Evolutionary conservation across 75 land plant species (phyloP).

Genomic region (Pinus taeda): DNA sequence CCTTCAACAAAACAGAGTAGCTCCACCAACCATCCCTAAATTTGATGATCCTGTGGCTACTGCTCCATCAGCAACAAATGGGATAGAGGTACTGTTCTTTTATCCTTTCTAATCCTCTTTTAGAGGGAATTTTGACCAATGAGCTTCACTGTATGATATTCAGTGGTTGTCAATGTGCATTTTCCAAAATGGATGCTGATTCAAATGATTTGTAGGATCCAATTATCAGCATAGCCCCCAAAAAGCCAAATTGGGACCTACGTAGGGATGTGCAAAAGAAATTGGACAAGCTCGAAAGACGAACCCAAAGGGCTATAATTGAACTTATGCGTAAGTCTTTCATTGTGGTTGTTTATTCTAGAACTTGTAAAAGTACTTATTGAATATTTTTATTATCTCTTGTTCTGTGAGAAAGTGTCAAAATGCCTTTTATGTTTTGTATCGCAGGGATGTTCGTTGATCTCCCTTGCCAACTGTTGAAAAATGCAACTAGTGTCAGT

Average conservation of each 20-base stretch:
- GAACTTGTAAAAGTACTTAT: too few relatives aligned
- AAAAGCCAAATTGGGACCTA: constrained; percentile 98
- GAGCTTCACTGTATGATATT: not conserved
- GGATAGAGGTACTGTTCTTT: constrained; percentile 46
- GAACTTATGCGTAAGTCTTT: constrained; percentile 70
- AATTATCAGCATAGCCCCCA: constrained; percentile 93
- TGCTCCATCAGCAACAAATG: constrained; percentile 42
- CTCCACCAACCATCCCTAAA: constrained; percentile 78
- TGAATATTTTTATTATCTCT: too few relatives aligned
- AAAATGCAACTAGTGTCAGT: too few relatives aligned
- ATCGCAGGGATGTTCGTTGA: too few relatives aligned
- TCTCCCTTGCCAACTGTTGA: too few relatives aligned
- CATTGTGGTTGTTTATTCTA: too few relatives aligned
- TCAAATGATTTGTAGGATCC: constrained; percentile 70
- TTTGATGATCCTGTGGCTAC: constrained; percentile 90
- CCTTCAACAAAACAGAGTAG: constrained; percentile 77
- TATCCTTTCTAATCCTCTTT: constrained; percentile 9
- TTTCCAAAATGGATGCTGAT: constrained; percentile 7
- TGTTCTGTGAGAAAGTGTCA: too few relatives aligned
- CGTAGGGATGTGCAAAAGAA: constrained; percentile 94
- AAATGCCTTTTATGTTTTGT: too few relatives aligned
- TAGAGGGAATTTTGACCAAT: not conserved
- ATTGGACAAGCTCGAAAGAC: constrained; percentile 95
- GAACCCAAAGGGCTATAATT: constrained; percentile 86
- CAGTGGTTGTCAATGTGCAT: not conserved